Conservation (phyloP, 805 yeast species). For the Barnettozyma salicaria region DNA sequence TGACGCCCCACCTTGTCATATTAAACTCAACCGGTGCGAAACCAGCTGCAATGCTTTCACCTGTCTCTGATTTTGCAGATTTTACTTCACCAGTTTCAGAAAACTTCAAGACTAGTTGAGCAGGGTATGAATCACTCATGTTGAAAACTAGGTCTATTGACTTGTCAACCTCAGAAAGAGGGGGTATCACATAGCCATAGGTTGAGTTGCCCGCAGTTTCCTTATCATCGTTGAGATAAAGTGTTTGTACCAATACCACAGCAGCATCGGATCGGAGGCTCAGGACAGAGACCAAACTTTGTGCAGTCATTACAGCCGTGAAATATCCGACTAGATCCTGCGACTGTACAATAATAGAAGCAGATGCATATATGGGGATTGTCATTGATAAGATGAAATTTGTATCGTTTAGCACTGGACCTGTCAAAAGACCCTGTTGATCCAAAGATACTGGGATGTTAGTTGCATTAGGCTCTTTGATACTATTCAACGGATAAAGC, state of each 20-base stretch:
- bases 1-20: slow-evolving; percentile 61
- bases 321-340: slow-evolving; percentile 60
- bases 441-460: slow-evolving; percentile 37
- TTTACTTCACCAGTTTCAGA: slow-evolving; percentile 37
- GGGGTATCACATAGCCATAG: slow-evolving; percentile 39
- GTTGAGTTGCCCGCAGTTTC: slow-evolving; percentile 26
- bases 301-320: slow-evolving; percentile 49
- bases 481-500: slow-evolving; percentile 43
- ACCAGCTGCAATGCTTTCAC: slow-evolving; percentile 48
- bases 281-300: slow-evolving; percentile 34
- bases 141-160: slow-evolving; percentile 22
- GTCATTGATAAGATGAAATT: slow-evolving; percentile 67
- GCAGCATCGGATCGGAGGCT: slow-evolving; percentile 33
- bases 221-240: slow-evolving; percentile 21
- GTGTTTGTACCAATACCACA: slow-evolving; percentile 23
- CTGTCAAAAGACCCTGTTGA: slow-evolving; percentile 48
- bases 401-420: slow-evolving; percentile 50
- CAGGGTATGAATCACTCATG: slow-evolving; percentile 28
- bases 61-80: slow-evolving; percentile 32
- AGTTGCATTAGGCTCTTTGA: slow-evolving; percentile 30
- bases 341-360: slow-evolving; percentile 54
- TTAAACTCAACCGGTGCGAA: slow-evolving; percentile 40
- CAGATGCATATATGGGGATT: slow-evolving; percentile 64
- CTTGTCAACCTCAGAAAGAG: slow-evolving; percentile 11
- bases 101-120: slow-evolving; percentile 31